Conservation (phyloP, 2,329 filamentous ascomycete genomes). For the Alternaria ethzedia region DNA sequence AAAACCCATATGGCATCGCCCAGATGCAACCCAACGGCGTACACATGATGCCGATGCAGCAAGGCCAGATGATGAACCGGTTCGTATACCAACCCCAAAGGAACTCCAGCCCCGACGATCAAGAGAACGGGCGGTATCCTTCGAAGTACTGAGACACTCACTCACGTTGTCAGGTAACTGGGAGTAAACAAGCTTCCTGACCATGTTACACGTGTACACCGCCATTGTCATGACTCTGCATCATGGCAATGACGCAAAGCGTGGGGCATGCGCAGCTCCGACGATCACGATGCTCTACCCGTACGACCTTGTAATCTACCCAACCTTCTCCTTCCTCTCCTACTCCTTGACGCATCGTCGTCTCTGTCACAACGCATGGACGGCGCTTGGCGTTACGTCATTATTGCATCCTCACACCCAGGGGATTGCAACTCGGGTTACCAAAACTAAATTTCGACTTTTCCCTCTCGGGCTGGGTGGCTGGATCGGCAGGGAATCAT, state of each 20-base stretch:
- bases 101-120: slow-evolving; percentile 30
- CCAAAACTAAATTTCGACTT: slow-evolving; percentile 21
- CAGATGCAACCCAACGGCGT: slow-evolving; percentile 50
- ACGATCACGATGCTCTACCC: slow-evolving; percentile 15
- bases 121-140: slow-evolving; percentile 37
- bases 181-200: slow-evolving; percentile 22
- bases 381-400: slow-evolving; percentile 41
- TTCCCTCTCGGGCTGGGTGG: slow-evolving; percentile 17
- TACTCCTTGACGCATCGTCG: slow-evolving; percentile 27
- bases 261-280: slow-evolving; percentile 7
- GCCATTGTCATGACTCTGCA: slow-evolving; percentile 14
- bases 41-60: slow-evolving; percentile 51
- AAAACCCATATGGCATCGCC: slow-evolving; percentile 59
- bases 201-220: slow-evolving; percentile 8
- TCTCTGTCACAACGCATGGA: slow-evolving; percentile 34
- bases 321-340: slow-evolving; percentile 31
- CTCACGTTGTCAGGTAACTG: slow-evolving; percentile 43
- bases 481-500: slow-evolving; percentile 13
- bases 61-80: slow-evolving; percentile 48
- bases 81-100: slow-evolving; percentile 39
- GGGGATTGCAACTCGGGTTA: slow-evolving; percentile 16
- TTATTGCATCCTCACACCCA: slow-evolving; percentile 20
- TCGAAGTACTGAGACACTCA: slow-evolving; percentile 30
- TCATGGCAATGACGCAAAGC: slow-evolving; percentile 8
- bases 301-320: slow-evolving; percentile 39